Evolutionary conservation across 2,329 filamentous ascomycete species (phyloP), one percentile per base, ranked within the genome.

Genomic region (Exophiala lecanii-corni): DNA sequence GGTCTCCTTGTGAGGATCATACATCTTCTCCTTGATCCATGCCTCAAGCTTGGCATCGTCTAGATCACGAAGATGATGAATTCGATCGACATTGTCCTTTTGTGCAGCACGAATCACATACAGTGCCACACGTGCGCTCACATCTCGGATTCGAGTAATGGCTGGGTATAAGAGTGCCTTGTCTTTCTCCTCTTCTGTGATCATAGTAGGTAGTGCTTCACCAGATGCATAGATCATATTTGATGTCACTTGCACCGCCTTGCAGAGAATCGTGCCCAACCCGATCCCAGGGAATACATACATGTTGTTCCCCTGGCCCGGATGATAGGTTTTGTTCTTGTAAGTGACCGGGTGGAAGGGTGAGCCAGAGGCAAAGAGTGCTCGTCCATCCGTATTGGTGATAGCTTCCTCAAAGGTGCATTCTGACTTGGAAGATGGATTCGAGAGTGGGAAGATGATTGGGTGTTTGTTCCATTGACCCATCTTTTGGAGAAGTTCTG

Each of bases 241-340:
- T 64, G 96, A 87, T 4, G 91, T 97, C 55, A 97, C 76, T 57
- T 81, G 81, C 54, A 86, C 82, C 9, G 89, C 79, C 74, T 96
- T 94, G 69, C 84, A 82, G 36, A 97, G 78, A 61, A 97, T 96
- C 54, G 91, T 86, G 49, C 89, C 92, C 20, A 97, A 81, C 44
- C 92, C 92, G 47, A 97, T 85, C 59, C 91, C 92, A 1, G 92
- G 92, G 81, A 98, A 98, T 49, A 98, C 86, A 63, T 96, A 96
- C 72, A 84, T 83, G 72, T 83, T 82, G 62, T 74, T 75, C 54
- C 91, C 89, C 72, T 88, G 84, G 67, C 86, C 87, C 42, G 84
- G 83, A 66, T 85, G 75, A 69, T 88, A 83, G 23, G 79, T 85
- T 54, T 80, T 73, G 49, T 70, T 73, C 69, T 83, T 84, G 60